phyloP scores from a whole-genome alignment of 495 filamentous ascomycete genomes.

The Podospora anserina region DNA sequence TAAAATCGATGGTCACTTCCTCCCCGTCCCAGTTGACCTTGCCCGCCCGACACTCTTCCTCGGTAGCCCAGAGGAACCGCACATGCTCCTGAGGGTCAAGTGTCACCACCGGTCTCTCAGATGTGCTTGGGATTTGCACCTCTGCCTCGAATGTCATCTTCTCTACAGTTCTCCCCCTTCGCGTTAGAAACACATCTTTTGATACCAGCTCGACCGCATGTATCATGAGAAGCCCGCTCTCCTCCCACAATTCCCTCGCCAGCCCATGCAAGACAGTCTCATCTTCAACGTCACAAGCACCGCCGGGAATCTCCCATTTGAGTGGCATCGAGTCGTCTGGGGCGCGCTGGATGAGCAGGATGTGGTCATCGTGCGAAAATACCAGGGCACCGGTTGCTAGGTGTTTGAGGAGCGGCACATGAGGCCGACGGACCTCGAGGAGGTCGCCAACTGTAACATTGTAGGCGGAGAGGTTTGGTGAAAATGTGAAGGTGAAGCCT shows the following conservation, averaged over 20 bases:
- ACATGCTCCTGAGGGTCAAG: conserved; percentile 46
- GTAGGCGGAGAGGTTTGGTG: conserved; percentile 25
- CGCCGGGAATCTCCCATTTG: conserved; percentile 57
- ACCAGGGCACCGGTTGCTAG: conserved; percentile 39
- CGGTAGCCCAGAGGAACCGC: conserved; percentile 42
- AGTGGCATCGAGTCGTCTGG: conserved; percentile 48
- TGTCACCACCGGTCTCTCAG: conserved; percentile 27
- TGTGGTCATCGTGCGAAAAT: conserved; percentile 29
- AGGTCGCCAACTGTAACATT: conserved; percentile 25
- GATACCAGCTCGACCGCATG: conserved; percentile 40
- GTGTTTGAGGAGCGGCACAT: conserved; percentile 15
- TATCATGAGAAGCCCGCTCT: conserved; percentile 44
- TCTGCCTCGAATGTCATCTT: conserved; percentile 41
- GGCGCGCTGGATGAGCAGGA: conserved; percentile 53
- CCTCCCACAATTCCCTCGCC: conserved; percentile 56
- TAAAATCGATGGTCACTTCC: conserved; percentile 36
- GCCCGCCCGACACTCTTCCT: conserved; percentile 38
- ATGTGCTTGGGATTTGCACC: conserved; percentile 24
- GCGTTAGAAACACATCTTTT: conserved; percentile 36
- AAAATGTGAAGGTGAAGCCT: conserved; percentile 29
- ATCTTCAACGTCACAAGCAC: conserved; percentile 49
- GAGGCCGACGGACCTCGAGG: conserved; percentile 22
- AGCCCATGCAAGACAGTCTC: conserved; percentile 47
- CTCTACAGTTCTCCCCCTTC: conserved; percentile 32
- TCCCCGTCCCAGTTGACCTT: conserved; percentile 15